Percentiles rank a stretch among this genome's conserved stretches.
Conservation (phyloP, 129 eudicot genomes). For the Daucus carota region DH1_v3.0 NC_030386.2:22004001-22004500, state of each 20-base stretch:
- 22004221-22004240: constrained; percentile 5
- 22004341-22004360: constrained; percentile 10
- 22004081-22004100: constrained; percentile 8
- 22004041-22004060: constrained; percentile 9
- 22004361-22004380: constrained; percentile 4
- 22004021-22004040: not conserved
- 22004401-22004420: not conserved
- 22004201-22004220: not conserved
- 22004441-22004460: not conserved
- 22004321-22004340: not conserved
- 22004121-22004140: not conserved
- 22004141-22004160: not conserved
- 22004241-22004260: constrained; percentile 3
- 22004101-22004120: not conserved
- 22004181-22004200: not conserved
- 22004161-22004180: not conserved
- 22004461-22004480: constrained; percentile 7
- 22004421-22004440: not conserved
- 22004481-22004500: constrained; percentile 7
- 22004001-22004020: not conserved
- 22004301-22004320: not conserved
- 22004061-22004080: not conserved
- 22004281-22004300: not conserved
- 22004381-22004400: constrained; percentile 18
- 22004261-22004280: constrained; percentile 17